Evolutionary conservation across 352 stramenopile species (phyloP).

Genomic region (Aphanomyces astaci): DNA sequence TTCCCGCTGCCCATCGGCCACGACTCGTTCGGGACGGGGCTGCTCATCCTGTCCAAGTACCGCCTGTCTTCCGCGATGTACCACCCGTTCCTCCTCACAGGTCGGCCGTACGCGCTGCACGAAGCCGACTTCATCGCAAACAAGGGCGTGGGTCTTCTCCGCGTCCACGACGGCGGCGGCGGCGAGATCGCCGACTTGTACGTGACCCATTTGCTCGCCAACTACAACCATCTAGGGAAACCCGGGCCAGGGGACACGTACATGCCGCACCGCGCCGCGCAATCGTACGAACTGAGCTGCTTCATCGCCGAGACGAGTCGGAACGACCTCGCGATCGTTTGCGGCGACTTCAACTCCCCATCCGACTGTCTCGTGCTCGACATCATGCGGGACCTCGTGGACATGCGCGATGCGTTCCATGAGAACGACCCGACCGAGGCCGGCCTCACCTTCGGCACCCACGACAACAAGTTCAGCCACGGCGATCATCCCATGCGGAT

Average conservation of each 20-base stretch:
- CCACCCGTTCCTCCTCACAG: conserved; percentile 68
- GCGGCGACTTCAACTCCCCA: conserved; percentile 76
- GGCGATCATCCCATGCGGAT: conserved; percentile 78
- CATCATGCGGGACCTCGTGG: conserved; percentile 42
- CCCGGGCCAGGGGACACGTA: conserved; percentile 62
- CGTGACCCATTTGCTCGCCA: conserved; percentile 68
- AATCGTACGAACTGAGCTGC: conserved; percentile 66
- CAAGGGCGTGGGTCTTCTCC: conserved; percentile 61
- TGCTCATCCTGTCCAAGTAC: conserved; percentile 67
- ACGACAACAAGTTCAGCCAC: conserved; percentile 75
- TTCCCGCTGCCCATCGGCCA: conserved; percentile 63
- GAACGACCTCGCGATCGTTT: conserved; percentile 52
- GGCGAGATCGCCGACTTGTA: conserved; percentile 54
- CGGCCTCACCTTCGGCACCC: conserved; percentile 61
- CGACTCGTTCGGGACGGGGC: conserved; percentile 65
- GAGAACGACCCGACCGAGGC: conserved; percentile 51
- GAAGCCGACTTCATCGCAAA: conserved; percentile 77
- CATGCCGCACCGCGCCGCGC: conserved; percentile 47
- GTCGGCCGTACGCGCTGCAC: conserved; percentile 66
- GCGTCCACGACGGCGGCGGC: conserved; percentile 47
- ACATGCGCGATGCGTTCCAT: conserved; percentile 57
- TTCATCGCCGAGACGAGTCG: conserved; percentile 56
- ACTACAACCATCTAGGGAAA: conserved; percentile 65
- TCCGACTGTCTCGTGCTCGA: conserved; percentile 61
- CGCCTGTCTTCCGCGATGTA: conserved; percentile 53